Percentiles rank a stretch among this genome's conserved stretches.
Evolutionary conservation across 768 basidiomycete genomes (phyloP).

Genomic region (Pseudohyphozyma bogoriensis): DNA sequence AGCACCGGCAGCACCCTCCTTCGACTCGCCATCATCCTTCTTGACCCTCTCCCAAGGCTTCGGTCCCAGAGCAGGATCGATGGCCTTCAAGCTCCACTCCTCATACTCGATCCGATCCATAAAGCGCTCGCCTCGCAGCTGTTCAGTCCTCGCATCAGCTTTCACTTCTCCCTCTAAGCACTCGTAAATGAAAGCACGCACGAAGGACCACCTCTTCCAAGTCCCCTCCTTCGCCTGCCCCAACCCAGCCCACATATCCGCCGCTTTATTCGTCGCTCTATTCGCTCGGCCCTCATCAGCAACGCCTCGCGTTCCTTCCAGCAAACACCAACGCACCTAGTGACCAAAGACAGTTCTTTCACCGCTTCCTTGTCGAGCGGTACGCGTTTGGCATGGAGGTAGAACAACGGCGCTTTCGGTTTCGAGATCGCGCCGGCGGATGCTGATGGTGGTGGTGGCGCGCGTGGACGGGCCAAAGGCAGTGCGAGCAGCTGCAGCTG

Average conservation of each 20-base stretch:
- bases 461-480: background rate
- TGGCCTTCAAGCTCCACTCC: slow-evolving; percentile 39
- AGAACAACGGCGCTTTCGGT: slow-evolving; percentile 1
- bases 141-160: background rate
- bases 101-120: slow-evolving; percentile 2
- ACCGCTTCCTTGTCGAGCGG: background rate
- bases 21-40: background rate
- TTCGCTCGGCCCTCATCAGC: background rate
- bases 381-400: slow-evolving; percentile 9
- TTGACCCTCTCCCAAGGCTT: slow-evolving; percentile 28
- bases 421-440: too few species aligned
- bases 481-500: slow-evolving; percentile 24
- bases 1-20: too few species aligned
- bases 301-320: background rate
- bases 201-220: background rate
- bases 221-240: slow-evolving; percentile 7
- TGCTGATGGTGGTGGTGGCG: background rate
- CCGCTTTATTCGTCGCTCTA: slow-evolving; percentile 18
- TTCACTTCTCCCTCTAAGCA: background rate
- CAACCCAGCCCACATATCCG: slow-evolving; percentile 20
- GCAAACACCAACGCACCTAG: background rate
- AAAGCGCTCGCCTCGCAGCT: background rate
- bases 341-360: background rate
- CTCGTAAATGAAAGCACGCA: background rate
- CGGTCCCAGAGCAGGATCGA: slow-evolving; percentile 35